Base-by-base conservation (phyloP, 2,329 filamentous ascomycete genomes). In the Fusarium albosuccineum region DNA sequence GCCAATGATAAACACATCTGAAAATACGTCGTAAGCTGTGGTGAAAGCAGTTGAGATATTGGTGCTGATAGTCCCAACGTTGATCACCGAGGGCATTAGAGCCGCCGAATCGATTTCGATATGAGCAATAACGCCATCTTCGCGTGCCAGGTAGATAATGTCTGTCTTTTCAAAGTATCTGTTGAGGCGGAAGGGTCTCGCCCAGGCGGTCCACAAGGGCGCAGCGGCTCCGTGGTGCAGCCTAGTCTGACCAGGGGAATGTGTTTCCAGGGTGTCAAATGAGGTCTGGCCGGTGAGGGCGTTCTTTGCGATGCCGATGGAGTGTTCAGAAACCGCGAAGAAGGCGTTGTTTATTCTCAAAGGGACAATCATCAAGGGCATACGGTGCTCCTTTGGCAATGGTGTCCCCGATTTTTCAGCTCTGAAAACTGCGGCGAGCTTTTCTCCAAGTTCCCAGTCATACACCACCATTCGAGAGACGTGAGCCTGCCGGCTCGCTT, bases 31-130 rank as follows among this genome's bases (percentile, higher is more conserved):
- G 48, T 87, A 88, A n/a, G 92, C 83, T 54, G 89, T 92, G 52
- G 93, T 91, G 75, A 98, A 97, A 3, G 93, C 93, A 3, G 87
- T 89, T 60, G 93, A 91, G 46, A 97, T 91, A 62, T 92, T 92
- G 71, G 91, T 91, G 53, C 84, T 67, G 92, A 88, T 51, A 29
- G 85, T 84, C 8, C 91, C 91, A 59, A 92, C 83, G 55, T 86
- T 83, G 45, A 85, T 83, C 55, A 85, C 82, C 40, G 84, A 82
- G 52, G 85, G 82, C 54, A 90, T 76, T 68, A 87, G 81, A 45
- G 84, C 86, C 65, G 81, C 82, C 6, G 84, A 84, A 42, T 87
- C 86, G 60, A 93, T 88, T 68, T 93, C 89, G 5, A 95, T 79
- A 67, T 91, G 92, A 55, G 90, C 86, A 9, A 97, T 85, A 49